Evolutionary conservation across 345 rosid species (phyloP).

Genomic region (Acer campestre): DNA sequence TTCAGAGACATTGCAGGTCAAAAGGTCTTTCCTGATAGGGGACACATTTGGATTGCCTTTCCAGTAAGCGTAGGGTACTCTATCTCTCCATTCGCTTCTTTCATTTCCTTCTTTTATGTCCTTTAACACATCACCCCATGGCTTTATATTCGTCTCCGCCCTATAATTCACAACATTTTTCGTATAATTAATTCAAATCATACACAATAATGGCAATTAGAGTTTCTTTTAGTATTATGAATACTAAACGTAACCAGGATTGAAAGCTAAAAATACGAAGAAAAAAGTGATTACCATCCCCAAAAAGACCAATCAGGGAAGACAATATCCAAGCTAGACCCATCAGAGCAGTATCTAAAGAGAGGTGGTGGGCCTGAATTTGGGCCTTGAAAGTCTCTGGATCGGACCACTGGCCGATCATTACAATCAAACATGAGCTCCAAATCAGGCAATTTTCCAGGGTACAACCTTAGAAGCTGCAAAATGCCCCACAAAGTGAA

Average conservation of each 20-base stretch:
- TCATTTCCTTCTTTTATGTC: constrained; percentile 37
- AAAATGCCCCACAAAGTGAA: constrained; percentile 73
- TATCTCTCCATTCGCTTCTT: constrained; percentile 42
- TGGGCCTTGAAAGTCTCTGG: constrained; percentile 37
- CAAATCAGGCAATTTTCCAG: constrained; percentile 65
- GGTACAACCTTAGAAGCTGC: constrained; percentile 73
- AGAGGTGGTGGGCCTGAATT: constrained; percentile 54
- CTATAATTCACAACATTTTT: constrained; percentile 15
- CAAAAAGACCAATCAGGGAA: constrained; percentile 90
- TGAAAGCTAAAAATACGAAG: too few relatives aligned
- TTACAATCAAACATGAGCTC: constrained; percentile 73
- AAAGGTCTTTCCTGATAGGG: constrained; percentile 28
- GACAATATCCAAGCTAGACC: constrained; percentile 54
- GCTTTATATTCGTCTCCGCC: constrained; percentile 40
- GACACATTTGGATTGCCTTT: constrained; percentile 54
- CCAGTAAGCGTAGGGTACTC: constrained; percentile 65
- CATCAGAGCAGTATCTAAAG: constrained; percentile 63
- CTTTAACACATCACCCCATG: constrained; percentile 33
- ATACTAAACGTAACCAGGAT: too few relatives aligned
- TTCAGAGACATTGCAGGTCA: constrained; percentile 38
- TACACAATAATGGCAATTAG: neutral
- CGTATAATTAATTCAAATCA: neutral
- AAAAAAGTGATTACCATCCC: constrained; percentile 62
- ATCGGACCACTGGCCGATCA: constrained; percentile 51
- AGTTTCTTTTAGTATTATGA: too few relatives aligned